Percentiles rank a stretch among this genome's conserved stretches.
Evolutionary conservation across 2,329 filamentous ascomycete species (phyloP).

Genomic region (Massarina eburnea): DNA sequence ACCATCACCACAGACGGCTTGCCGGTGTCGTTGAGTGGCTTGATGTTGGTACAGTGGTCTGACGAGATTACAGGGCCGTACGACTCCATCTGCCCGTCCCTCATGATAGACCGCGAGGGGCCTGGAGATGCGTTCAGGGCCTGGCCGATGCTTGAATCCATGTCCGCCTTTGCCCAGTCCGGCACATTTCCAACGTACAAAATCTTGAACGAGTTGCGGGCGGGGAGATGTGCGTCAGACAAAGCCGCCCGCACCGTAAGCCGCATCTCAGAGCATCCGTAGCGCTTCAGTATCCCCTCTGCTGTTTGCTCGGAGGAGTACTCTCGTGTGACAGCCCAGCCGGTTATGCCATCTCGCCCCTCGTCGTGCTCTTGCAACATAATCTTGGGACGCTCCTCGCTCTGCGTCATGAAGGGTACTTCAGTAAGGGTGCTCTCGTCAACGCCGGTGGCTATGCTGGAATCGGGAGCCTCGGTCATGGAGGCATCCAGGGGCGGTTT

Average conservation of each 20-base stretch:
- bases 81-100: conserved; percentile 36
- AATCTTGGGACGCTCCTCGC: conserved; percentile 24
- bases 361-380: conserved; percentile 26
- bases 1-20: conserved; percentile 13
- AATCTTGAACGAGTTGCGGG: conserved; percentile 33
- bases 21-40: conserved; percentile 10
- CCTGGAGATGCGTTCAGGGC: conserved; percentile 34
- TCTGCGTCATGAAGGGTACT: conserved; percentile 25
- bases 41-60: conserved; percentile 27
- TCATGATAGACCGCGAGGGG: conserved; percentile 38
- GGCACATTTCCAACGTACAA: conserved; percentile 35
- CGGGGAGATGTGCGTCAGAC: conserved; percentile 24
- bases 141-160: conserved; percentile 32
- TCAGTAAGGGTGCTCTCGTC: conserved; percentile 36
- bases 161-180: conserved; percentile 33
- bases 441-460: conserved; percentile 15
- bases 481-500: conserved; percentile 12
- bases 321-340: conserved; percentile 22
- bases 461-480: conserved; percentile 18
- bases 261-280: conserved; percentile 29
- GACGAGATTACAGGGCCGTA: conserved; percentile 32
- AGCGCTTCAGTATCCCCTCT: conserved; percentile 23
- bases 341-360: conserved; percentile 15
- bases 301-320: conserved; percentile 13
- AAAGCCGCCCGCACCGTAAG: conserved; percentile 33